phyloP scores from a whole-genome alignment of 1,284 basidiomycete genomes.

The Ustilago trichophora region DNA sequence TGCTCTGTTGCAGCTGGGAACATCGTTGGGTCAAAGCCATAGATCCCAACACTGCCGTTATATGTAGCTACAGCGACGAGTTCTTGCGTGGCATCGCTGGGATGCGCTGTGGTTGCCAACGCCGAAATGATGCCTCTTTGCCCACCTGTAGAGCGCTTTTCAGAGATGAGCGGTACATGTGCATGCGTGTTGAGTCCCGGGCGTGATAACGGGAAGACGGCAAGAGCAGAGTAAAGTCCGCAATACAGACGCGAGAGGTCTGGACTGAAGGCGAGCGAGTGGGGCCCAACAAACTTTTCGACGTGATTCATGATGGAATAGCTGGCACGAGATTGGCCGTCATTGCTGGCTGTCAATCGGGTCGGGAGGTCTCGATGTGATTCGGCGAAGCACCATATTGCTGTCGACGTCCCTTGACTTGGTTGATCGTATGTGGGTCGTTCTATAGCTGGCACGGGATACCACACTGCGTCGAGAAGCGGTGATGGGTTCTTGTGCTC shows the following conservation, averaged over 20 bases:
- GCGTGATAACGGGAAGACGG: constrained; percentile 37
- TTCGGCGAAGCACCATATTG: constrained; percentile 54
- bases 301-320: constrained; percentile 60
- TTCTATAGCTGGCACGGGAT: constrained; percentile 34
- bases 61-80: constrained; percentile 57
- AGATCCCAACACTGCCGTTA: constrained; percentile 48
- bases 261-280: constrained; percentile 47
- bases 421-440: neutral
- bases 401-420: neutral
- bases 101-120: constrained; percentile 19
- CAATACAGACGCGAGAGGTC: constrained; percentile 53
- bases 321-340: constrained; percentile 31
- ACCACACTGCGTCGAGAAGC: constrained; percentile 53
- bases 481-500: constrained; percentile 32
- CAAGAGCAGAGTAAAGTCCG: constrained; percentile 33
- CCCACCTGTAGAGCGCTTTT: constrained; percentile 15
- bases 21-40: constrained; percentile 14
- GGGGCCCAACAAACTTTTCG: constrained; percentile 53
- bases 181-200: constrained; percentile 54
- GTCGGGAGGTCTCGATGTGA: constrained; percentile 47
- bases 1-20: constrained; percentile 34
- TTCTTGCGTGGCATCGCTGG: constrained; percentile 21
- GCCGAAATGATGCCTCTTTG: constrained; percentile 52
- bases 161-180: constrained; percentile 18
- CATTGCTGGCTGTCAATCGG: constrained; percentile 39